Conservation (phyloP, 2,329 filamentous ascomycete genomes). For the Monilinia polystroma region DNA sequence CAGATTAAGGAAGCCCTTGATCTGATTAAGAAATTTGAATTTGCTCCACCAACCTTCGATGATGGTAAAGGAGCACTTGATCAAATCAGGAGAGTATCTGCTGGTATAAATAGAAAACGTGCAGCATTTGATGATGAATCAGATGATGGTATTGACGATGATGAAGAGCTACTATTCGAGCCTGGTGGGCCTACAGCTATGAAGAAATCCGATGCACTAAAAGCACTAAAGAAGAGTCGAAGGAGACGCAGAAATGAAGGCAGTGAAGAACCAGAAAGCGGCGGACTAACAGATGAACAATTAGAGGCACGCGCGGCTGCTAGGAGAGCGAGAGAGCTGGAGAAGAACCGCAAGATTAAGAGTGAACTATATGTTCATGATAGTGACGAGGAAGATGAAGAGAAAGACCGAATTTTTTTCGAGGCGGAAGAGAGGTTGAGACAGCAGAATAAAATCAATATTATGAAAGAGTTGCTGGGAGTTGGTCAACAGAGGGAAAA, state of each 20-base stretch:
- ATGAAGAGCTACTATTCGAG: slow-evolving; percentile 63
- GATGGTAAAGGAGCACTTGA: slow-evolving; percentile 68
- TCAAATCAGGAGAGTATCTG: slow-evolving; percentile 69
- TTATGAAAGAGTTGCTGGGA: slow-evolving; percentile 37
- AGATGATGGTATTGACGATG: slow-evolving; percentile 56
- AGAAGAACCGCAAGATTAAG: slow-evolving; percentile 78
- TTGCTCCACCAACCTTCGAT: slow-evolving; percentile 74
- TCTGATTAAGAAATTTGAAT: slow-evolving; percentile 73
- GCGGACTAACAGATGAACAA: slow-evolving; percentile 57
- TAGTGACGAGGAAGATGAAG: slow-evolving; percentile 85
- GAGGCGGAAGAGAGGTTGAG: slow-evolving; percentile 68
- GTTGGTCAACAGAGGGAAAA: slow-evolving; percentile 29
- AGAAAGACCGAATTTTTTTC: slow-evolving; percentile 74
- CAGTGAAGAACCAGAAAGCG: slow-evolving; percentile 46
- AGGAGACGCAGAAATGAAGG: slow-evolving; percentile 43
- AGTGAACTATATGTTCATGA: slow-evolving; percentile 77
- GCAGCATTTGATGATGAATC: slow-evolving; percentile 72
- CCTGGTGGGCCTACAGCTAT: slow-evolving; percentile 62
- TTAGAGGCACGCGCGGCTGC: slow-evolving; percentile 59
- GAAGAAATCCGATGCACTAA: slow-evolving; percentile 53
- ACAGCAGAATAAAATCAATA: slow-evolving; percentile 45
- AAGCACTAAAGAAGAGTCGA: slow-evolving; percentile 60
- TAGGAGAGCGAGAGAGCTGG: slow-evolving; percentile 66
- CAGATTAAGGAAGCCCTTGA: slow-evolving; percentile 68
- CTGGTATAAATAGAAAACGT: slow-evolving; percentile 49